Evolutionary conservation across 2,329 filamentous ascomycete genomes (phyloP), one percentile per base, ranked within the genome.

Genomic region (Aspergillus amoenus): DNA sequence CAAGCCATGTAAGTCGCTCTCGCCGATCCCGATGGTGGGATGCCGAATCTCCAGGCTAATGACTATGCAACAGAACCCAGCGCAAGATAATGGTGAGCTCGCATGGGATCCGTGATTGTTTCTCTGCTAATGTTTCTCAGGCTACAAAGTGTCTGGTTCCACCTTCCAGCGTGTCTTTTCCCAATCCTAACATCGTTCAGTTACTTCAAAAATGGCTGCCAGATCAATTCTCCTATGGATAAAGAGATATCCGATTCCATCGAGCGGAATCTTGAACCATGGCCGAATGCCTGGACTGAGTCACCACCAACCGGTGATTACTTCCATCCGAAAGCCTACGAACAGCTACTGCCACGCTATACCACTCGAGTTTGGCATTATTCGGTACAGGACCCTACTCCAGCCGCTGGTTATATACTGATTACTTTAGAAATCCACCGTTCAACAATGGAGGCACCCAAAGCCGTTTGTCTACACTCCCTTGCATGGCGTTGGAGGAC

Each of bases 191-290:
- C 63, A 32, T 50, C 37, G 30, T 21, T 22, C 63, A 78, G 76
- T 8, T 88, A 88, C 72, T 86, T 83, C 76, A 77, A 76, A 15
- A 87, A 87, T 65, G 85, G 84, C 2, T 85, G 83, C 64, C 85
- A 88, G 67, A 88, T 88, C 61, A 86, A 87, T 52, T 80, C 84
- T 9, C 85, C 85, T 3, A 81, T 84, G 60, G 85, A 88, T 62
- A 73, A 66, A 18, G 81, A 82, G 30, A 88, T 88, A 55, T 81
- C 84, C 4, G 72, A 73, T 37, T 79, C 80, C 3, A 88, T 88
- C 49, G 71, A 78, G 39, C 67, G 78, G 37, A 85, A 87, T 56
- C 68, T 84, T 44, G 76, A 79, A 52, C 83, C 84, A 4, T 75
- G 74, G 72, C 63, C 71, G 22, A 65, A 61, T 39, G 75, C 75